phyloP scores from a whole-genome alignment of 345 rosid species.

The Ailanthus altissimus region DNA sequence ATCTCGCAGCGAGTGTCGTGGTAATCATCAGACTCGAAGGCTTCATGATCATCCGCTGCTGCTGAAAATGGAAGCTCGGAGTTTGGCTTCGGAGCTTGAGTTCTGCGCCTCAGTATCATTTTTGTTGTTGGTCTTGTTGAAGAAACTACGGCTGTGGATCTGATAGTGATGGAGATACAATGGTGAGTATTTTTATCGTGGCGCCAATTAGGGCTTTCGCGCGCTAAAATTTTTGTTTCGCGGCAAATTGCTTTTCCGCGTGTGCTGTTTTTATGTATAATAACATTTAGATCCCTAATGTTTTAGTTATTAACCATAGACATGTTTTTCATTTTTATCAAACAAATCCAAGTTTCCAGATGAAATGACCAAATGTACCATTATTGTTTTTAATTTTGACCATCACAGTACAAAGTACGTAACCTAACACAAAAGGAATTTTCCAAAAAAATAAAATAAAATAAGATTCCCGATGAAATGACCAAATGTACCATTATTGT shows the following conservation, averaged over 20 bases:
- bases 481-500: too few species aligned
- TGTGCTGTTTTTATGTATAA: not conserved
- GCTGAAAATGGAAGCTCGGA: constrained; percentile 9
- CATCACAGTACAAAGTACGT: too few species aligned
- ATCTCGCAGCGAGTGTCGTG: constrained; percentile 54
- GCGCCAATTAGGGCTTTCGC: constrained; percentile 2
- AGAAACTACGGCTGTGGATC: not conserved
- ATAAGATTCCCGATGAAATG: too few species aligned
- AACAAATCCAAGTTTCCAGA: too few species aligned
- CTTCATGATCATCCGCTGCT: not conserved
- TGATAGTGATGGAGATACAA: not conserved
- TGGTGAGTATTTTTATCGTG: not conserved
- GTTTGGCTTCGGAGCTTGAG: constrained; percentile 48
- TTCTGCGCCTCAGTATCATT: constrained; percentile 45
- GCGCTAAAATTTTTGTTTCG: constrained; percentile 23
- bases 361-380: too few species aligned
- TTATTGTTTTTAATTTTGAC: too few species aligned
- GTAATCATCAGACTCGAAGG: constrained; percentile 25
- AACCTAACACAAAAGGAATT: too few species aligned
- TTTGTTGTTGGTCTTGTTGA: constrained; percentile 17
- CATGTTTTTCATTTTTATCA: too few species aligned
- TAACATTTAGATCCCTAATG: too few species aligned
- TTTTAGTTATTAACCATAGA: too few species aligned
- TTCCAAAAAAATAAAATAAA: too few species aligned
- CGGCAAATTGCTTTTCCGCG: constrained; percentile 27